Conservation (phyloP, 768 basidiomycete species). For the Termitomyces sp. region DNA sequence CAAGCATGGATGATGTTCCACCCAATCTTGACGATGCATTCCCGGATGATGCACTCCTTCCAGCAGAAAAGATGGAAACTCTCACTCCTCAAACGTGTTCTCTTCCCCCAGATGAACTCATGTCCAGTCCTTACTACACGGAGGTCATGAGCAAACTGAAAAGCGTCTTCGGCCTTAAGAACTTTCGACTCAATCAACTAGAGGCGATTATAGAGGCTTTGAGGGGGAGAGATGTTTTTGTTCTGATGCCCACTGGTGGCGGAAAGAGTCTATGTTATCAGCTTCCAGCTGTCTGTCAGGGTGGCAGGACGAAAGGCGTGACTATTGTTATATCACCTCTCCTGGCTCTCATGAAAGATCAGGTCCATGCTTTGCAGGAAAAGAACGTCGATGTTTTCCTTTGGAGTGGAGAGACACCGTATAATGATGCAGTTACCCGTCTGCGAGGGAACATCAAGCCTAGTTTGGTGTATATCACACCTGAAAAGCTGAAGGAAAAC, state of each 20-base stretch:
- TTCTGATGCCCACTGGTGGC: slow-evolving; percentile 95
- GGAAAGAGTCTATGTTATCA: slow-evolving; percentile 89
- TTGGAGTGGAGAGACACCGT: slow-evolving; percentile 53
- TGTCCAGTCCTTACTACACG: slow-evolving; percentile 25
- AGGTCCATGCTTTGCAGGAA: slow-evolving; percentile 60
- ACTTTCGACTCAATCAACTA: slow-evolving; percentile 81
- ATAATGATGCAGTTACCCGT: slow-evolving; percentile 36
- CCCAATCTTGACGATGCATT: slow-evolving; percentile 26
- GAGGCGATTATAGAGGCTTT: slow-evolving; percentile 81
- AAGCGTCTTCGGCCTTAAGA: slow-evolving; percentile 53
- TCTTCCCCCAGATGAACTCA: slow-evolving; percentile 11
- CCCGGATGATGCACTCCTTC: slow-evolving; percentile 10
- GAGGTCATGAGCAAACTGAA: slow-evolving; percentile 55
- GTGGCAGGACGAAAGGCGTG: slow-evolving; percentile 70
- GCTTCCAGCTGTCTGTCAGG: slow-evolving; percentile 79
- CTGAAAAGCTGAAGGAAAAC: slow-evolving; percentile 78
- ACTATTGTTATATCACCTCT: slow-evolving; percentile 91
- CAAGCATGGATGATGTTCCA: slow-evolving; percentile 34
- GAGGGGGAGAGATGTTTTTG: slow-evolving; percentile 81
- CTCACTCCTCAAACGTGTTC: slow-evolving; percentile 7
- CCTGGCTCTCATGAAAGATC: slow-evolving; percentile 84
- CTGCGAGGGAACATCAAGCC: slow-evolving; percentile 46
- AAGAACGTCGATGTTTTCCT: slow-evolving; percentile 67
- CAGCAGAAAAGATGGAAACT: slow-evolving; percentile 14
- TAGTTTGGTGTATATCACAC: slow-evolving; percentile 81